Evolutionary conservation across 495 filamentous ascomycete species (phyloP).

Genomic region (Talaromyces trachyspermus): DNA sequence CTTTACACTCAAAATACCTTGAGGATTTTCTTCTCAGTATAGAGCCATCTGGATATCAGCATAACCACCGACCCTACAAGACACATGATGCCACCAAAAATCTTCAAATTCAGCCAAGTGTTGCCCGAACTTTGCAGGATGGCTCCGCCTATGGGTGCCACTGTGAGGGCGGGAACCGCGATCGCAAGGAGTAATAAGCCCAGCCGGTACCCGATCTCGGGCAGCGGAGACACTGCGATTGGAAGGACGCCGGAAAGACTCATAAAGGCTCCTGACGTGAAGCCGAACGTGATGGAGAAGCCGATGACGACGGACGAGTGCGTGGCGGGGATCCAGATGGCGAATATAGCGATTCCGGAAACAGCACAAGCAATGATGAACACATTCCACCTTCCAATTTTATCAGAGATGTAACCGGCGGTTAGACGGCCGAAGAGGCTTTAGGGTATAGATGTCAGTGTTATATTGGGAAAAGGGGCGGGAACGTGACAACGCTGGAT

Average conservation of each 20-base stretch:
- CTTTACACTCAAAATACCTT: not conserved
- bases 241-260: slow-evolving; percentile 10
- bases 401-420: slow-evolving; percentile 21
- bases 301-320: slow-evolving; percentile 18
- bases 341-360: not conserved
- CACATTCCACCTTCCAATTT: slow-evolving; percentile 23
- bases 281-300: slow-evolving; percentile 22
- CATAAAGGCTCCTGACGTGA: slow-evolving; percentile 26
- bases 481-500: not conserved
- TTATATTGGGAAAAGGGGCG: not conserved
- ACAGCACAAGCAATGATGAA: slow-evolving; percentile 5
- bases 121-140: slow-evolving; percentile 13
- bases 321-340: not conserved
- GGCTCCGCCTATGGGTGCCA: slow-evolving; percentile 56
- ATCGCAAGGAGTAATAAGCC: slow-evolving; percentile 15
- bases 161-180: slow-evolving; percentile 39
- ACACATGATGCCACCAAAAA: not conserved
- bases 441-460: slow-evolving; percentile 17
- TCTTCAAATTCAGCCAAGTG: not conserved
- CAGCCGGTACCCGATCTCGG: slow-evolving; percentile 17
- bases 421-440: slow-evolving; percentile 15
- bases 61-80: not conserved
- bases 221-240: slow-evolving; percentile 19
- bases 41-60: not conserved
- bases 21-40: not conserved